phyloP scores from a whole-genome alignment of 257 asterid genomes.

The Craterostigma plantagineum region DNA sequence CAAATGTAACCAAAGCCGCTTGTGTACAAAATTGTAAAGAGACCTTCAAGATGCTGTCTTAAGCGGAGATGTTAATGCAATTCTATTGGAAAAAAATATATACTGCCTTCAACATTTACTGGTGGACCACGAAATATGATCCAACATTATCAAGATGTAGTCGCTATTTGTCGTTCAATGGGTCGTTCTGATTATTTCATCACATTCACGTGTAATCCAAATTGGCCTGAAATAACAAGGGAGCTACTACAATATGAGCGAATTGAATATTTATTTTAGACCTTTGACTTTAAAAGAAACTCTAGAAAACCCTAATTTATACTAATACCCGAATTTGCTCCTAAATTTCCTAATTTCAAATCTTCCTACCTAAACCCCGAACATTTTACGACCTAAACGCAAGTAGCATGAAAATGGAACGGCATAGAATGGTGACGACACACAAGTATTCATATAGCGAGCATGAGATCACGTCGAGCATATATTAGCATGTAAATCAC shows the following conservation, averaged over 20 bases:
- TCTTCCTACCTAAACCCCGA: too few species aligned
- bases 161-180: background rate
- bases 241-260: background rate
- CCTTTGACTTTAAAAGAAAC: too few species aligned
- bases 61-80: background rate
- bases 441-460: too few species aligned
- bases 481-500: too few species aligned
- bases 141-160: background rate
- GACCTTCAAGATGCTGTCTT: background rate
- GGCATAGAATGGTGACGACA: too few species aligned
- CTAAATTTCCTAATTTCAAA: too few species aligned
- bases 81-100: background rate
- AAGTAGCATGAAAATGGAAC: too few species aligned
- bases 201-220: conserved; percentile 1
- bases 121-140: background rate
- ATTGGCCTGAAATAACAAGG: conserved; percentile 1
- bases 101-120: conserved; percentile 1
- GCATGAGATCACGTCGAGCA: too few species aligned
- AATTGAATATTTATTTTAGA: background rate
- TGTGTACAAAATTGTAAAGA: background rate
- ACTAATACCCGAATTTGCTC: too few species aligned
- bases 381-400: too few species aligned
- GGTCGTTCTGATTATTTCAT: background rate
- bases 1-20: background rate
- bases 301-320: too few species aligned